Percentiles rank a stretch among this genome's conserved stretches.
Conservation (phyloP, 345 rosid species). For the rapeseed (Brassica napus) region Da-Ae NC_063440.1:12791001-12791500, state of each 20-base stretch:
- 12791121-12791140: slow-evolving; percentile 24
- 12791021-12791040: slow-evolving; percentile 14
- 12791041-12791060: slow-evolving; percentile 14
- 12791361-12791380: neutral
- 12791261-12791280: neutral
- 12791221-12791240: neutral
- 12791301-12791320: neutral
- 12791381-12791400: neutral
- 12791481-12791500: neutral
- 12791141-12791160: slow-evolving; percentile 4
- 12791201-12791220: neutral
- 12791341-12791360: neutral
- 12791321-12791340: neutral
- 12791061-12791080: slow-evolving; percentile 25
- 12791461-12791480: neutral
- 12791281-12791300: neutral
- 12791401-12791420: neutral
- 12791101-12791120: slow-evolving; percentile 21
- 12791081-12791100: slow-evolving; percentile 35
- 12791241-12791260: neutral
- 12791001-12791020: neutral
- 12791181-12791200: neutral
- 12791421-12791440: neutral
- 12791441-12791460: neutral
- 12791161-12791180: neutral